These are phyloP conservation scores for Trematosphaeria pertusa DNA, from an alignment of 2,329 filamentous ascomycete species.

Conservation along the genomic window DNA sequence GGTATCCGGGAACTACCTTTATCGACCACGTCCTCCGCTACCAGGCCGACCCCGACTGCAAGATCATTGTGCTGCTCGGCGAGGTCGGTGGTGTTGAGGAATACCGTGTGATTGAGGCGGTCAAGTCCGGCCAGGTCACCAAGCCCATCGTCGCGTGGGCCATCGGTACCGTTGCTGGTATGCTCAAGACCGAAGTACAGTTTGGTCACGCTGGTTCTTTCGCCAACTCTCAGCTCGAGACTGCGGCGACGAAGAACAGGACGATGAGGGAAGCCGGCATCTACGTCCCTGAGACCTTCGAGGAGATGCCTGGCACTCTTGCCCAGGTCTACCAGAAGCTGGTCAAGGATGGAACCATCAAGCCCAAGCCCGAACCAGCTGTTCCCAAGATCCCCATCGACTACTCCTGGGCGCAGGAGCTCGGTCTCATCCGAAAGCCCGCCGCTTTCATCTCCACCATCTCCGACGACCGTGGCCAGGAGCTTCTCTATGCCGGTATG, in stretches of 20 bases:
- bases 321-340: conserved; percentile 86
- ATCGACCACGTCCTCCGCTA: conserved; percentile 98
- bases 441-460: conserved; percentile 99
- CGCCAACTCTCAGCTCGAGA: conserved; percentile 99
- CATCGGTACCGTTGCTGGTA: conserved; percentile 97
- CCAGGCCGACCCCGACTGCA: conserved; percentile 96
- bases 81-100: conserved; percentile 99
- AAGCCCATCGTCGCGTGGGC: conserved; percentile 99
- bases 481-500: conserved; percentile 98
- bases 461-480: conserved; percentile 98
- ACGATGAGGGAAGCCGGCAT: conserved; percentile 94
- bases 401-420: conserved; percentile 99
- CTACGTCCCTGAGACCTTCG: conserved; percentile 93
- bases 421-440: conserved; percentile 98
- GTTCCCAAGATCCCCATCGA: conserved; percentile 99
- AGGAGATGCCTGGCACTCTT: conserved; percentile 84
- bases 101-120: conserved; percentile 98
- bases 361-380: conserved; percentile 84
- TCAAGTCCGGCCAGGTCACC: conserved; percentile 92
- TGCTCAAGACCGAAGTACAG: conserved; percentile 99
- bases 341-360: conserved; percentile 83
- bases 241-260: conserved; percentile 95
- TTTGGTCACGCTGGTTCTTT: conserved; percentile 99
- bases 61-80: conserved; percentile 93
- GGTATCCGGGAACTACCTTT: conserved; percentile 98